A percentile compares a stretch with the other conserved stretches of the same genome.
phyloP scores from a whole-genome alignment of 345 rosid species.

The Hirschfeldia incana region DNA sequence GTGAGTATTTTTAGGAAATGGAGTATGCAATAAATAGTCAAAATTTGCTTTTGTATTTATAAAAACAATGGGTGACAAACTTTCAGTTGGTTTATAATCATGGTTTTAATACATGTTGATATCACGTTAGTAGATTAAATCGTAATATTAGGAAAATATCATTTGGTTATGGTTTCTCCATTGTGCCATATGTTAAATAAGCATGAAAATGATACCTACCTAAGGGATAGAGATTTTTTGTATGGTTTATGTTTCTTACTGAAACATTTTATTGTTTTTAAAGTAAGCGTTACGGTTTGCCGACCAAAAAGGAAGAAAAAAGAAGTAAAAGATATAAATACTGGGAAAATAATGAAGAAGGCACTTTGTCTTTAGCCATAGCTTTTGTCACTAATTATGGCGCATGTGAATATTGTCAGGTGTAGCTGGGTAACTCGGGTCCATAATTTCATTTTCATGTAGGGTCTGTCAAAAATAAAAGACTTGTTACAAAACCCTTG shows the following conservation, averaged over 20 bases:
- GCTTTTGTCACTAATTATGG: slow-evolving; percentile 17
- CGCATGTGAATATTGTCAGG: slow-evolving; percentile 43
- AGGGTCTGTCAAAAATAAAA: neutral
- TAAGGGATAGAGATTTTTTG: neutral
- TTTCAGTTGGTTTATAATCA: neutral
- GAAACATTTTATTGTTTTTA: neutral
- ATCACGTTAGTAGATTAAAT: neutral
- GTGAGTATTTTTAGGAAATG: neutral
- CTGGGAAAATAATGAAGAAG: slow-evolving; percentile 8
- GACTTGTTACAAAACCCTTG: neutral
- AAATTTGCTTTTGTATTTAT: neutral
- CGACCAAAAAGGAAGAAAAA: slow-evolving; percentile 22
- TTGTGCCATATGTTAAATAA: neutral
- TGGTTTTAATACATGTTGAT: neutral
- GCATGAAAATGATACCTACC: neutral
- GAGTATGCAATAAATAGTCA: neutral
- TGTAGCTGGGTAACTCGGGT: slow-evolving; percentile 9
- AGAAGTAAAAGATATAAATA: slow-evolving; percentile 15
- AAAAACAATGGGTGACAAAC: neutral
- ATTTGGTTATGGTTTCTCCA: neutral
- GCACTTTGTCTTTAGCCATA: slow-evolving; percentile 6
- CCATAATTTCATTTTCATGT: neutral
- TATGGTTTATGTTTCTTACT: slow-evolving; percentile 5
- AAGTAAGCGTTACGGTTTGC: slow-evolving; percentile 11
- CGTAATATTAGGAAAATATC: neutral